phyloP scores from a whole-genome alignment of 768 basidiomycete genomes.

The Tylopilus rubrobrunneus region DNA sequence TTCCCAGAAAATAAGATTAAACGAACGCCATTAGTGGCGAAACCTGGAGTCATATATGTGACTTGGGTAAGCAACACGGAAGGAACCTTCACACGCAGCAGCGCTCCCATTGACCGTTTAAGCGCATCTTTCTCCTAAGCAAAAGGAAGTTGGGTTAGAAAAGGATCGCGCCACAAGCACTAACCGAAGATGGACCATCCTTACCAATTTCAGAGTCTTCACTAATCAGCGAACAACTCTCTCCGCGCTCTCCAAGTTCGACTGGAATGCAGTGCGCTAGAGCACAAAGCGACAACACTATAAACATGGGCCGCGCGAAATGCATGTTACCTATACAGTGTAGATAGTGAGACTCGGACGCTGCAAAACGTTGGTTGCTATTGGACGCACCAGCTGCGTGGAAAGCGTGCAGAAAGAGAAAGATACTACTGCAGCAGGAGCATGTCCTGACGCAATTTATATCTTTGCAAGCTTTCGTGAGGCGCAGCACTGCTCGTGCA shows the following conservation, averaged over 20 bases:
- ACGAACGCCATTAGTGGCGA: no score
- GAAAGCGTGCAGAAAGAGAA: not conserved
- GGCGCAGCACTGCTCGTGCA: not conserved
- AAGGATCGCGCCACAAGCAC: not conserved
- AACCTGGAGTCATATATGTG: no score
- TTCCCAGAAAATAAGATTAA: no score
- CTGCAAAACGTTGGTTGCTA: not conserved
- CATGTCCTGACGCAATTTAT: not conserved
- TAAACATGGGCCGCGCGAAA: not conserved
- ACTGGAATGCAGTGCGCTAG: not conserved
- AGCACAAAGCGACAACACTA: not conserved
- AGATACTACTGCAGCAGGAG: not conserved
- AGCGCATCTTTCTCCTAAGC: not conserved
- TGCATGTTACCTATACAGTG: conserved; percentile 1
- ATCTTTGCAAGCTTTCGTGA: not conserved
- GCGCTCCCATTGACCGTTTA: not conserved
- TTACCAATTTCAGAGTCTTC: not conserved
- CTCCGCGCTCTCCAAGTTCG: not conserved
- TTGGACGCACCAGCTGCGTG: not conserved
- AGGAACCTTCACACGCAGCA: no score
- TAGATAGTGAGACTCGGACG: not conserved
- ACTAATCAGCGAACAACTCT: not conserved
- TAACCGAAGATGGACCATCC: not conserved
- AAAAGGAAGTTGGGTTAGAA: not conserved
- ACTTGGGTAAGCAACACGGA: no score